These are phyloP conservation scores for Plenodomus lindquistii DNA, from an alignment of 2,329 filamentous ascomycete species.

Conservation along the genomic window DNA sequence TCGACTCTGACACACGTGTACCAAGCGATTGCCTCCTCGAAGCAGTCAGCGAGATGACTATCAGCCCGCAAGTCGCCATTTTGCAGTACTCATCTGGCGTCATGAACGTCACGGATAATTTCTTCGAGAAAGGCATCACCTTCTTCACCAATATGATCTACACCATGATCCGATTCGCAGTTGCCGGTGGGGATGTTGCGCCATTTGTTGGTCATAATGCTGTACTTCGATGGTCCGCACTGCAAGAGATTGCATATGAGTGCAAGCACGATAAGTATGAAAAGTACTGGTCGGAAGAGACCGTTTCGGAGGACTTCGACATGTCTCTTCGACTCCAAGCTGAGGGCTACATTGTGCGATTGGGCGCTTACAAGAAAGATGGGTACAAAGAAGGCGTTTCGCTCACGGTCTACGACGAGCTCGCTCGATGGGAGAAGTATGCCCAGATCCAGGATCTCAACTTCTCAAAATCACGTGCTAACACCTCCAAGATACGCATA, in stretches of 20 bases:
- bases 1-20: slow-evolving; percentile 41
- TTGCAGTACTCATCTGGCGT: slow-evolving; percentile 72
- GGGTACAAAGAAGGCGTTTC: slow-evolving; percentile 77
- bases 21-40: slow-evolving; percentile 77
- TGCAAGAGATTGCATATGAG: slow-evolving; percentile 58
- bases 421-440: slow-evolving; percentile 71
- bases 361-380: slow-evolving; percentile 69
- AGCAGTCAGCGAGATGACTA: slow-evolving; percentile 80
- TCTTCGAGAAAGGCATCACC: slow-evolving; percentile 76
- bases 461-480: not conserved
- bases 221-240: slow-evolving; percentile 69
- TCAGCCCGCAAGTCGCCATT: slow-evolving; percentile 75
- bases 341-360: slow-evolving; percentile 67
- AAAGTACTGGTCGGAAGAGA: slow-evolving; percentile 74
- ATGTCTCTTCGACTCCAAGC: slow-evolving; percentile 74
- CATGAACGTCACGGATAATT: slow-evolving; percentile 73
- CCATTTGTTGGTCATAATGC: slow-evolving; percentile 81
- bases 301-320: slow-evolving; percentile 79
- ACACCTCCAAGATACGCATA: slow-evolving; percentile 57
- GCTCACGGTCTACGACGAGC: slow-evolving; percentile 72
- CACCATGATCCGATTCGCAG: slow-evolving; percentile 70
- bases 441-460: not conserved
- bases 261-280: slow-evolving; percentile 55
- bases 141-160: slow-evolving; percentile 82
- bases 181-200: slow-evolving; percentile 71